Percentiles rank a stretch among this genome's conserved stretches.
These are phyloP conservation scores for Tagetes erecta DNA, from an alignment of 129 eudicot species.

Conservation along the genomic window DNA sequence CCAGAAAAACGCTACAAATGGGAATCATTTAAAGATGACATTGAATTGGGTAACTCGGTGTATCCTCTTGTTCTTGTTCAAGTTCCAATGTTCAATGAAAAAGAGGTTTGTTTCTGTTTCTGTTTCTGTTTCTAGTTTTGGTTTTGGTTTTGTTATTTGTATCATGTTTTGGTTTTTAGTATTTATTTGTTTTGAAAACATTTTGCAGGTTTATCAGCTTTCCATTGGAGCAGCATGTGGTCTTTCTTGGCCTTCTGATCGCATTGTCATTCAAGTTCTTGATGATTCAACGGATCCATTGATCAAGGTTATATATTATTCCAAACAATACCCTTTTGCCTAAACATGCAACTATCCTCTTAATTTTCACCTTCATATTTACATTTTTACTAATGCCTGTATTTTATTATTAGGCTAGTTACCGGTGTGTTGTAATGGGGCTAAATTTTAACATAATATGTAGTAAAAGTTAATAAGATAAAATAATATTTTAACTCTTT, in stretches of 20 bases:
- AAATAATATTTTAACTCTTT: too few relatives aligned
- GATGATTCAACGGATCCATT: constrained; percentile 79
- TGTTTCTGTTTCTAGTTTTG: too few relatives aligned
- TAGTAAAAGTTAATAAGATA: too few relatives aligned
- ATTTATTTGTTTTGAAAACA: not conserved
- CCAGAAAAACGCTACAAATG: constrained; percentile 38
- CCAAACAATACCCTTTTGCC: not conserved
- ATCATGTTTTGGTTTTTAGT: not conserved
- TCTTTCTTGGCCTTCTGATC: constrained; percentile 78
- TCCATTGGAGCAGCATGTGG: constrained; percentile 86
- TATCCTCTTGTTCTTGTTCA: constrained; percentile 44
- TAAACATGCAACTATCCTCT: constrained; percentile 12
- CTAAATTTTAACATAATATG: too few relatives aligned
- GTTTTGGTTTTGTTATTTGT: not conserved
- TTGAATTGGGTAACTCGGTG: constrained; percentile 37
- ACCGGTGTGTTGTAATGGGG: too few relatives aligned
- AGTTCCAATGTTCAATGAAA: constrained; percentile 51
- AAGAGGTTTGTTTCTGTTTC: constrained; percentile 32
- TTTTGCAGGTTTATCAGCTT: constrained; percentile 64
- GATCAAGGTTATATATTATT: constrained; percentile 41
- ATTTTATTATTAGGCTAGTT: too few relatives aligned
- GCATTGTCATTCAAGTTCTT: constrained; percentile 75
- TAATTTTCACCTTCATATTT: not conserved
- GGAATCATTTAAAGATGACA: constrained; percentile 40
- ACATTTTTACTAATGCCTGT: too few relatives aligned